Conservation (phyloP, 768 basidiomycete species). For the Pholiota microspora region DNA sequence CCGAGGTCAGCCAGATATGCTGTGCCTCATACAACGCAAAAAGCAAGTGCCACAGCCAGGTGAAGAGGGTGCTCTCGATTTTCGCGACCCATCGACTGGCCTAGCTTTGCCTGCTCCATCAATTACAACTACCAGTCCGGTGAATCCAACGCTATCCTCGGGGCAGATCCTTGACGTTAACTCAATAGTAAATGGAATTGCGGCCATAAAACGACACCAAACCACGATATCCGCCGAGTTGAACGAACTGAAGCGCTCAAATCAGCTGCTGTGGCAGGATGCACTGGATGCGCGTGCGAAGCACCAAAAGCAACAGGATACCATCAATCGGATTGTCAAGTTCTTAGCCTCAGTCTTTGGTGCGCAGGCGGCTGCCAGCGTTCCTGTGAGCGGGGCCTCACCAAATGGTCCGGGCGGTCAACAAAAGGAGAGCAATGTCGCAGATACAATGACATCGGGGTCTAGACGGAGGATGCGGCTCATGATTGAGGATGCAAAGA, state of each 20-base stretch:
- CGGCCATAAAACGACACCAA: conserved; percentile 89
- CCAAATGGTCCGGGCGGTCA: conserved; percentile 20
- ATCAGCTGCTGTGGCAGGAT: conserved; percentile 93
- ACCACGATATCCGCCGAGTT: conserved; percentile 88
- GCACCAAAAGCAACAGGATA: conserved; percentile 93
- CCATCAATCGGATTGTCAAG: conserved; percentile 91
- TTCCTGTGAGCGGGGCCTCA: conserved; percentile 21
- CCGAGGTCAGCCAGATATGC: conserved; percentile 83
- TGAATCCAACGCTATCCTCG: conserved; percentile 27
- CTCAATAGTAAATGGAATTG: conserved; percentile 76
- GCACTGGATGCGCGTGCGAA: conserved; percentile 72
- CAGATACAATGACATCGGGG: neutral
- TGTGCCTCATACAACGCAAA: conserved; percentile 87
- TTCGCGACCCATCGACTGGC: conserved; percentile 22
- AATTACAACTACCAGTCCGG: neutral
- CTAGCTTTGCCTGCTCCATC: neutral
- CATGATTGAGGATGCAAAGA: conserved; percentile 63
- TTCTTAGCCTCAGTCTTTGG: conserved; percentile 95
- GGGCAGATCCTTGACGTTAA: conserved; percentile 73
- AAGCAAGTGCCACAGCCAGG: conserved; percentile 50
- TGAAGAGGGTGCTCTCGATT: conserved; percentile 35
- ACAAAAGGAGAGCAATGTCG: conserved; percentile 27
- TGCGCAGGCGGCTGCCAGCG: conserved; percentile 37
- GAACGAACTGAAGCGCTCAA: conserved; percentile 83
- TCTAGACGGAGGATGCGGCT: conserved; percentile 36